Conservation (phyloP, 345 rosid genomes). For the Carallia pectinifolia region DNA sequence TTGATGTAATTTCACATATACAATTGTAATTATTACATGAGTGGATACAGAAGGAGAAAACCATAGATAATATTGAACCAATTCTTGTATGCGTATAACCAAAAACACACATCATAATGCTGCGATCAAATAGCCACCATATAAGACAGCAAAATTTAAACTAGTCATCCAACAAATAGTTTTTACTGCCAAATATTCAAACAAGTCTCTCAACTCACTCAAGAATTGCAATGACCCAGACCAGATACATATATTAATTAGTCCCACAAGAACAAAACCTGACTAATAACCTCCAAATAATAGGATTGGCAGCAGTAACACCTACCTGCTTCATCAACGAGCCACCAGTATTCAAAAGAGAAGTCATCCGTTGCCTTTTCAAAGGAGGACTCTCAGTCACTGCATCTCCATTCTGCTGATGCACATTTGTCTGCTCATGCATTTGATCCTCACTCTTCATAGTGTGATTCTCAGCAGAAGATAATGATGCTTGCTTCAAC, state of each 20-base stretch:
- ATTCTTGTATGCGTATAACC: no score
- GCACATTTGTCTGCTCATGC: constrained; percentile 29
- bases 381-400: constrained; percentile 48
- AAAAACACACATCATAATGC: no score
- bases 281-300: not conserved
- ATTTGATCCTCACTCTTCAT: constrained; percentile 33
- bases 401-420: constrained; percentile 42
- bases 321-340: constrained; percentile 83
- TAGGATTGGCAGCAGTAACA: no score
- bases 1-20: not conserved
- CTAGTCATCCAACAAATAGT: no score
- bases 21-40: no score
- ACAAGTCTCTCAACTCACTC: not conserved
- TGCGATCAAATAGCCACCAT: no score
- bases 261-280: not conserved
- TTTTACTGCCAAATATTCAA: no score
- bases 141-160: no score
- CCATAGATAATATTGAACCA: no score
- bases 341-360: constrained; percentile 42
- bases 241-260: not conserved
- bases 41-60: no score
- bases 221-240: not conserved
- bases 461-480: constrained; percentile 35
- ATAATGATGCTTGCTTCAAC: constrained; percentile 22
- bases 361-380: constrained; percentile 47